Conservation (phyloP, 2,329 filamentous ascomycete genomes). For the Xenoacremonium recifei region DNA sequence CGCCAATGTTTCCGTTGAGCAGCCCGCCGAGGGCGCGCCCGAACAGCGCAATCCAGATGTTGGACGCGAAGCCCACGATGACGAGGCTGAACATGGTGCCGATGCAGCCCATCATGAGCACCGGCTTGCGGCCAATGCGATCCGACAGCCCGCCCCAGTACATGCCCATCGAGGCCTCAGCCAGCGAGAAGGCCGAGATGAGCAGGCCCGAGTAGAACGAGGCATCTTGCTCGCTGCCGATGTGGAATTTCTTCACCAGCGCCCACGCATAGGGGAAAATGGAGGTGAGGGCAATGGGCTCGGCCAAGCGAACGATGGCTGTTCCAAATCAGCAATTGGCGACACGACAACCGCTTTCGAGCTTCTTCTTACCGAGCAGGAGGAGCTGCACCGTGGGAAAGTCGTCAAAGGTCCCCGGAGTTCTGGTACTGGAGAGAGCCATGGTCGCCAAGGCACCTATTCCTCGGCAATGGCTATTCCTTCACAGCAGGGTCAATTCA, state of each 20-base stretch:
- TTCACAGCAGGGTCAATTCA: conserved; percentile 23
- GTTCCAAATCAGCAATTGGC: too few species aligned
- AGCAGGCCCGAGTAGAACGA: conserved; percentile 86
- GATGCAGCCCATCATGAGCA: conserved; percentile 75
- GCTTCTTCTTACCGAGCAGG: conserved; percentile 65
- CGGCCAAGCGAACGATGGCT: conserved; percentile 91
- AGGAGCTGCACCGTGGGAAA: conserved; percentile 84
- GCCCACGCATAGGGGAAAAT: conserved; percentile 92
- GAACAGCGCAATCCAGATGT: conserved; percentile 78
- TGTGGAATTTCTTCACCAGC: conserved; percentile 72
- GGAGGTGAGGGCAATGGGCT: conserved; percentile 89
- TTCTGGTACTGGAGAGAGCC: conserved; percentile 50
- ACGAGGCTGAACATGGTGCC: conserved; percentile 83
- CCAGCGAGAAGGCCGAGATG: conserved; percentile 81
- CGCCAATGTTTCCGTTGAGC: conserved; percentile 88
- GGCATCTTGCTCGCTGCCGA: conserved; percentile 71
- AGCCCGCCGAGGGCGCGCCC: conserved; percentile 77
- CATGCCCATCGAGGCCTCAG: conserved; percentile 81
- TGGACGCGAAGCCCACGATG: conserved; percentile 77
- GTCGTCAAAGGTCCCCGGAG: conserved; percentile 62
- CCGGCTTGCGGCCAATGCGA: conserved; percentile 78
- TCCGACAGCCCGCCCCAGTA: conserved; percentile 86
- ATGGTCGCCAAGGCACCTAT: conserved; percentile 48
- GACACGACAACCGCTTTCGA: too few species aligned
- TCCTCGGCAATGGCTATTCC: conserved; percentile 44